Percentiles rank a stretch among this genome's conserved stretches.
These are phyloP conservation scores for Trametes maxima DNA, from an alignment of 768 basidiomycete genomes.

Conservation along the genomic window DNA sequence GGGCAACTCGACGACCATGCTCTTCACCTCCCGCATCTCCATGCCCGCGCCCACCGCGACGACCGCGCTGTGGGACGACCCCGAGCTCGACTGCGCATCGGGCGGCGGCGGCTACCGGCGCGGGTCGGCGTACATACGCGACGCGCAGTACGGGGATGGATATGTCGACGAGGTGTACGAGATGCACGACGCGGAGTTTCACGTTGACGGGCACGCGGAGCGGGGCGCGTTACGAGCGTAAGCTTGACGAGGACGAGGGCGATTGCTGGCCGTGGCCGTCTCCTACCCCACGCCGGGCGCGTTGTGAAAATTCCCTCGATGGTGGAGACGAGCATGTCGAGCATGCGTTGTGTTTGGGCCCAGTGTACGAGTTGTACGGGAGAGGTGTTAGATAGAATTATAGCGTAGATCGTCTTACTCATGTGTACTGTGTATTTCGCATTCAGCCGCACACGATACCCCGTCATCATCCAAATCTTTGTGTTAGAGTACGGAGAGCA, in stretches of 20 bases:
- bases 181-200: constrained; percentile 6
- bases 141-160: constrained; percentile 1
- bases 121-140: constrained; percentile 15
- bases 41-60: constrained; percentile 10
- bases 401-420: background rate
- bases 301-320: too few relatives aligned
- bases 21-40: constrained; percentile 28
- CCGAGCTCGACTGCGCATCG: background rate
- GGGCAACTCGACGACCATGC: constrained; percentile 21
- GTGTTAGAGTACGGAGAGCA: too few relatives aligned
- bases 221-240: background rate
- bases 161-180: constrained; percentile 20
- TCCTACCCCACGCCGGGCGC: too few relatives aligned
- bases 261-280: too few relatives aligned
- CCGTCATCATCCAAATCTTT: background rate
- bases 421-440: background rate
- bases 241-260: background rate
- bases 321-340: background rate
- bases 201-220: background rate
- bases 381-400: background rate
- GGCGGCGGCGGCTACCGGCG: background rate
- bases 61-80: background rate
- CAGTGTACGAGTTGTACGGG: background rate
- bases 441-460: background rate
- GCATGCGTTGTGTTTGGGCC: too few relatives aligned